phyloP scores from a whole-genome alignment of 2,329 filamentous ascomycete species.

The Aspergillus glaucus region DNA sequence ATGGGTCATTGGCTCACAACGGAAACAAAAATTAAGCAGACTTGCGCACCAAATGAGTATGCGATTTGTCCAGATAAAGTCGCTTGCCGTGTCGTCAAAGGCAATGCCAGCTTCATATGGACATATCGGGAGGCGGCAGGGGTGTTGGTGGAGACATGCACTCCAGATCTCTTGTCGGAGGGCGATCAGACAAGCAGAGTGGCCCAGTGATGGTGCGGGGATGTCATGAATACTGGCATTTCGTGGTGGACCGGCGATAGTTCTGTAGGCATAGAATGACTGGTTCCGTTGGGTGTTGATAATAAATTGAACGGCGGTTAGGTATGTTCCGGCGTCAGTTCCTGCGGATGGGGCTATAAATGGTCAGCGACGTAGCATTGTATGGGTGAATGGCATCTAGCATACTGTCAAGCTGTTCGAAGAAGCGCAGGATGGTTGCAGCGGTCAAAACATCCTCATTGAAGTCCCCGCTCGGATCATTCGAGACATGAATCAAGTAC shows the following conservation, averaged over 20 bases:
- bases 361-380: constrained; percentile 21
- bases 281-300: constrained; percentile 8
- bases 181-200: constrained; percentile 40
- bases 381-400: constrained; percentile 38
- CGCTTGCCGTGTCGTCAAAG: constrained; percentile 43
- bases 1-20: constrained; percentile 9
- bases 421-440: constrained; percentile 51
- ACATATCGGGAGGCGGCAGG: constrained; percentile 48
- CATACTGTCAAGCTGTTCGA: constrained; percentile 53
- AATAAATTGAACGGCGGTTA: constrained; percentile 10
- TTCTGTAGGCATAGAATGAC: constrained; percentile 10
- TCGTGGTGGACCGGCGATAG: constrained; percentile 10
- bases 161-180: constrained; percentile 44
- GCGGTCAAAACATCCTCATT: constrained; percentile 51
- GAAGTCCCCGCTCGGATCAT: constrained; percentile 32
- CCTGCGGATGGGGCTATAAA: constrained; percentile 4
- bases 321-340: constrained; percentile 8
- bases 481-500: constrained; percentile 21
- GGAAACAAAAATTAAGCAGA: constrained; percentile 58
- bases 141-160: constrained; percentile 35
- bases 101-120: constrained; percentile 46
- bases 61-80: constrained; percentile 55
- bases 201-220: constrained; percentile 26
- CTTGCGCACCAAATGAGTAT: constrained; percentile 57
- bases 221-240: constrained; percentile 5